Percentiles rank a stretch among this genome's conserved stretches.
Conservation (phyloP, 2,329 filamentous ascomycete genomes). For the Diaporthe citri region DNA sequence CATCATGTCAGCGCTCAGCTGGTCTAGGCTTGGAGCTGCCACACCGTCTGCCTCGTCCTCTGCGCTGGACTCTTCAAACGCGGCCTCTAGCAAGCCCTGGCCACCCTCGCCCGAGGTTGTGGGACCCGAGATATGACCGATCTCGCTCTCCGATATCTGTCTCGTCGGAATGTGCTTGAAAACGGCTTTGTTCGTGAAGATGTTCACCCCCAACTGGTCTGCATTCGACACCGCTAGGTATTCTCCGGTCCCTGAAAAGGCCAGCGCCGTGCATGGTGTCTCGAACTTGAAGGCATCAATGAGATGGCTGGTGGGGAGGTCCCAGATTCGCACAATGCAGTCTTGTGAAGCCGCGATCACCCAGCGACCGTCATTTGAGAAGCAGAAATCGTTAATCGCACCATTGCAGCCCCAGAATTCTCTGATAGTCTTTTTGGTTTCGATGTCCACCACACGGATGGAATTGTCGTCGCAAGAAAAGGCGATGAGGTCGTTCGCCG, state of each 20-base stretch:
- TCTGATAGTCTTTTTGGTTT: conserved; percentile 90
- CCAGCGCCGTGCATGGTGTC: conserved; percentile 83
- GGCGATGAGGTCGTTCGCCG: conserved; percentile 85
- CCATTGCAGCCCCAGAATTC: conserved; percentile 88
- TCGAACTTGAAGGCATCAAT: conserved; percentile 90
- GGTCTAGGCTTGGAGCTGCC: conserved; percentile 73
- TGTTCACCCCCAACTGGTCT: conserved; percentile 85
- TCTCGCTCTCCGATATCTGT: conserved; percentile 83
- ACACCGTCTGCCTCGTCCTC: conserved; percentile 65
- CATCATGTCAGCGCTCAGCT: conserved; percentile 85
- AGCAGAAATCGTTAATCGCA: conserved; percentile 83
- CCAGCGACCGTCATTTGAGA: conserved; percentile 95
- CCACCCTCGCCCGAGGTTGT: conserved; percentile 88
- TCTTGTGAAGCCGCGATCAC: conserved; percentile 89
- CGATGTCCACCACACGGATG: conserved; percentile 89
- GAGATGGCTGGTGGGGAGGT: conserved; percentile 93
- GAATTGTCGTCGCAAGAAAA: conserved; percentile 91
- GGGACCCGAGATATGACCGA: conserved; percentile 74
- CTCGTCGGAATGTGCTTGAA: conserved; percentile 90
- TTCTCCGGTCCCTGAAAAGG: conserved; percentile 91
- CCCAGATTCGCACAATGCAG: conserved; percentile 87
- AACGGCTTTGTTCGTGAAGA: conserved; percentile 95
- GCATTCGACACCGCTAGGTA: conserved; percentile 92
- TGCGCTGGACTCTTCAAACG: conserved; percentile 70
- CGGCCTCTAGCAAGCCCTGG: conserved; percentile 79